Evolutionary conservation across 805 yeast genomes (phyloP).

Genomic region (Isabelozyma heimii): DNA sequence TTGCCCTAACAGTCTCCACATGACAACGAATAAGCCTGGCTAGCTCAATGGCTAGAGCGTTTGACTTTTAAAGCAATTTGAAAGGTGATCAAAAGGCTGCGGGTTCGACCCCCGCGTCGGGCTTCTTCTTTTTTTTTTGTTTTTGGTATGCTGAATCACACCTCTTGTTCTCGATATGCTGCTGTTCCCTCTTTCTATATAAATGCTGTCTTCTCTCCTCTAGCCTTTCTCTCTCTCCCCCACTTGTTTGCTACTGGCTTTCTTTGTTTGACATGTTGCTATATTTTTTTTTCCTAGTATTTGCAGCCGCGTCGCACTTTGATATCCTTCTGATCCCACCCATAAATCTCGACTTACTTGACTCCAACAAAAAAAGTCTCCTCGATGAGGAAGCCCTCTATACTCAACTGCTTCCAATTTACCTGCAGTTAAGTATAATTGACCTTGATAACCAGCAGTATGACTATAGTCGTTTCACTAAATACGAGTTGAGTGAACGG

Average conservation of each 20-base stretch:
- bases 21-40: constrained; percentile 3
- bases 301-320: neutral
- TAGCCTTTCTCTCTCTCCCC: too few relatives aligned
- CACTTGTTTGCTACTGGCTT: neutral
- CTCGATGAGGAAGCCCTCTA: neutral
- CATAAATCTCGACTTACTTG: neutral
- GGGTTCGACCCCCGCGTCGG: constrained; percentile 8
- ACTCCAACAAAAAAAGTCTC: neutral
- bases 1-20: neutral
- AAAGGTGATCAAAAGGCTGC: constrained; percentile 6
- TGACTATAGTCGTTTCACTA: neutral
- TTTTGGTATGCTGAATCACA: neutral
- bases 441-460: neutral
- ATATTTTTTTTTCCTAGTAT: neutral
- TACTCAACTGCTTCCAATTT: neutral
- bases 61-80: constrained; percentile 4
- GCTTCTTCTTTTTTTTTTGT: constrained; percentile 1
- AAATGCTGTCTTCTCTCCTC: too few relatives aligned
- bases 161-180: neutral
- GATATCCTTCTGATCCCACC: neutral
- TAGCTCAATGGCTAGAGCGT: constrained; percentile 8
- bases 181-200: neutral
- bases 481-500: constrained; percentile 6
- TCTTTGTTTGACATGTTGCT: neutral
- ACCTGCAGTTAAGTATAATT: neutral